These are phyloP conservation scores for Chytridiales sp. DNA, from an alignment of 371 early-diverging fungal genomes.

Conservation along the genomic window DNA sequence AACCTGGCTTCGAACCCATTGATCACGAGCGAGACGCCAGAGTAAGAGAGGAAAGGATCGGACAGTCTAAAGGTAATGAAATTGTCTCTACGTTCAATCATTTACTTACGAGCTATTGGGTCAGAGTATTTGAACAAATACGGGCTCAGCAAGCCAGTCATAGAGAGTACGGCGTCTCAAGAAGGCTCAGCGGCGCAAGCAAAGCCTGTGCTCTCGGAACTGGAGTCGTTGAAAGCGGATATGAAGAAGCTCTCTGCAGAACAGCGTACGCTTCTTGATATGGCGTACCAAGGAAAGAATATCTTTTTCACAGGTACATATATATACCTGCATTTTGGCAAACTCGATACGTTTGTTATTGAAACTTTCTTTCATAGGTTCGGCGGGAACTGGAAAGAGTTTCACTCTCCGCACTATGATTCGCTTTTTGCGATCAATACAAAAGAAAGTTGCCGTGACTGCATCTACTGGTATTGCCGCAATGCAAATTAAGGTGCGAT, in stretches of 20 bases:
- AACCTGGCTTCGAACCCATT: too few relatives aligned
- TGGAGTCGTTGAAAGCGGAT: too few relatives aligned
- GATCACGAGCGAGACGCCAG: too few relatives aligned
- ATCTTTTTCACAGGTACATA: slow-evolving; percentile 59
- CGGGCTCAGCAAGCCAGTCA: too few relatives aligned
- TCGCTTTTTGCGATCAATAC: slow-evolving; percentile 19
- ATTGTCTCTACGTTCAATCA: too few relatives aligned
- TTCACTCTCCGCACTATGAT: slow-evolving; percentile 22
- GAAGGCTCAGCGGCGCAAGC: too few relatives aligned
- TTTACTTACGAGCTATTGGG: too few relatives aligned
- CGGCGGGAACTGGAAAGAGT: slow-evolving; percentile 35
- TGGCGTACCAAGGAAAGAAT: slow-evolving; percentile 31
- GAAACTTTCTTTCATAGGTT: slow-evolving; percentile 11
- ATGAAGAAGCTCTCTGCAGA: slow-evolving; percentile 20
- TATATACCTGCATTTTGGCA: not conserved
- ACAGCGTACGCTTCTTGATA: slow-evolving; percentile 19
- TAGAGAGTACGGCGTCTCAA: too few relatives aligned
- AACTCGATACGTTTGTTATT: not conserved
- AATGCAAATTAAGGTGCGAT: slow-evolving; percentile 19
- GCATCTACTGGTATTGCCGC: slow-evolving; percentile 40
- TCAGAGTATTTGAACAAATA: too few relatives aligned
- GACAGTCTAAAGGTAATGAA: too few relatives aligned
- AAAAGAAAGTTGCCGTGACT: slow-evolving; percentile 42
- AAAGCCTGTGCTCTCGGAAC: too few relatives aligned
- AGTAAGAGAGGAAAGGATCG: too few relatives aligned